Percentiles rank a stretch among this genome's conserved stretches.
Conservation (phyloP, 2,329 filamentous ascomycete genomes). For the Reticulascus tulasneorum region DNA sequence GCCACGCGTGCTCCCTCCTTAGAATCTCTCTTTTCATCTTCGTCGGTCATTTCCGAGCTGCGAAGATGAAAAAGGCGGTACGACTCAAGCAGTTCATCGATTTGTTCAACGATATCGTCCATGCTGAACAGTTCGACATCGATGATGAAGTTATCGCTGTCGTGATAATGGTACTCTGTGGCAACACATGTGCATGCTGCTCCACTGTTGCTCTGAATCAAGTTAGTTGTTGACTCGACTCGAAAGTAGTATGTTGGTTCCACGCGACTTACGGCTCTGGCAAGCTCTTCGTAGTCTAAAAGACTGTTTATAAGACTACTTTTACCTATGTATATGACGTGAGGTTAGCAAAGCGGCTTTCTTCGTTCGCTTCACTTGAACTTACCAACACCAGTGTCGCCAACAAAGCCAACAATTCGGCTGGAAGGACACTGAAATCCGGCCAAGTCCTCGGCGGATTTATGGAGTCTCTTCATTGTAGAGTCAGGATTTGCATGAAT, state of each 20-base stretch:
- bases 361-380: neutral
- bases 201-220: conserved; percentile 36
- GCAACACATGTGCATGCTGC: conserved; percentile 43
- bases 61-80: conserved; percentile 32
- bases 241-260: neutral
- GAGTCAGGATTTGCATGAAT: conserved; percentile 34
- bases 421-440: conserved; percentile 32
- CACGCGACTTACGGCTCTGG: conserved; percentile 35
- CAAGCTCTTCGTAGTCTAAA: conserved; percentile 34
- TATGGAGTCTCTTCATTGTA: conserved; percentile 29
- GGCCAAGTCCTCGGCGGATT: conserved; percentile 26
- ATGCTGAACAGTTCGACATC: conserved; percentile 27
- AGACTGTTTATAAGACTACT: conserved; percentile 47
- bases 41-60: conserved; percentile 11
- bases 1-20: conserved; percentile 29
- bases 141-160: conserved; percentile 25
- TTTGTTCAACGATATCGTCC: conserved; percentile 27
- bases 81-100: conserved; percentile 27
- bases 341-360: neutral
- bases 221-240: neutral
- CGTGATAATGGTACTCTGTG: conserved; percentile 41
- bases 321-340: conserved; percentile 29
- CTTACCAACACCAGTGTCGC: conserved; percentile 43
- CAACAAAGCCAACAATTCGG: conserved; percentile 41
- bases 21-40: conserved; percentile 19